phyloP scores from a whole-genome alignment of 257 asterid genomes.

The Orobanche coerulescens region DNA sequence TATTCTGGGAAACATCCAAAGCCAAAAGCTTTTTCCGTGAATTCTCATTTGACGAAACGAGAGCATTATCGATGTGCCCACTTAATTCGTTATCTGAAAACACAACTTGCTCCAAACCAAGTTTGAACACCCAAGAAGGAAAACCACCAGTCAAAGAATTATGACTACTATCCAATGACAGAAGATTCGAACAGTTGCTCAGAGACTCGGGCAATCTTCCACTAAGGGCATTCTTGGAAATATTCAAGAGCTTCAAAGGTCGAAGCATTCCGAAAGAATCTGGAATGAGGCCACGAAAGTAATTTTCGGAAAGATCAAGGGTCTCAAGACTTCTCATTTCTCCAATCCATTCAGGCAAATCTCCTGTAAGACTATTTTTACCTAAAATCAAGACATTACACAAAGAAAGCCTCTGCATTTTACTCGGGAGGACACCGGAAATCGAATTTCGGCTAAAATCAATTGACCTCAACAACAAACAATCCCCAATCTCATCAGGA shows the following conservation, averaged over 20 bases:
- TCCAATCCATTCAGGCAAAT: conserved; percentile 61
- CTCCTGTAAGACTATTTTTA: conserved; percentile 38
- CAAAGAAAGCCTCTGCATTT: conserved; percentile 56
- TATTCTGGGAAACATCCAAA: conserved; percentile 46
- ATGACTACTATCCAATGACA: conserved; percentile 47
- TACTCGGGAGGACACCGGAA: conserved; percentile 46
- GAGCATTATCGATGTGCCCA: conserved; percentile 36
- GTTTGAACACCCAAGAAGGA: conserved; percentile 48
- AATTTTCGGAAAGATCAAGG: conserved; percentile 56
- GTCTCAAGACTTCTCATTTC: conserved; percentile 54
- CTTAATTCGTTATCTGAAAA: conserved; percentile 43
- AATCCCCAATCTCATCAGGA: conserved; percentile 60
- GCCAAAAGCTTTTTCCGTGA: conserved; percentile 35
- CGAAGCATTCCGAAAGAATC: conserved; percentile 44
- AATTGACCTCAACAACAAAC: conserved; percentile 49
- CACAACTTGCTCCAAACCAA: conserved; percentile 47
- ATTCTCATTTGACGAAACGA: conserved; percentile 34
- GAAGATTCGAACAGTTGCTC: conserved; percentile 42
- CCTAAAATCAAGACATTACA: conserved; percentile 36
- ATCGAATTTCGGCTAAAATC: conserved; percentile 56
- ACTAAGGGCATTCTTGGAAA: conserved; percentile 42
- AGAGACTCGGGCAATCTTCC: conserved; percentile 57
- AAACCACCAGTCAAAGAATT: conserved; percentile 48
- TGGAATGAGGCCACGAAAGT: conserved; percentile 43
- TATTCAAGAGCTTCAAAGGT: conserved; percentile 46